Evolutionary conservation across 768 basidiomycete species (phyloP), one percentile per base, ranked within the genome.

Genomic region (Boletus pseudo-olivaceus): DNA sequence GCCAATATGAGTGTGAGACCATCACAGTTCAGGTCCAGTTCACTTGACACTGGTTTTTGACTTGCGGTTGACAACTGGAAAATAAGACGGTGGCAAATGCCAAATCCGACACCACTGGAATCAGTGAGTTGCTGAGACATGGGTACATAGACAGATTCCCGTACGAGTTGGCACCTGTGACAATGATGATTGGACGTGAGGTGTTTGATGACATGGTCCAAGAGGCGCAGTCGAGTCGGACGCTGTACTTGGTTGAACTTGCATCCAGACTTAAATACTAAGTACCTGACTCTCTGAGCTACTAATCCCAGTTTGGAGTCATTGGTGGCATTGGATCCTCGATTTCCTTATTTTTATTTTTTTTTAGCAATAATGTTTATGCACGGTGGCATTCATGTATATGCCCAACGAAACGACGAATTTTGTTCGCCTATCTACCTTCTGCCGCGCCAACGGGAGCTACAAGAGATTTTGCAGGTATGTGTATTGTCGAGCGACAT

Each of bases 1-100:
- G 90, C 92, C 78, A 94, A 77, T 57, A 94, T 82, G 26, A 94
- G 73, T 0, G 87, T 91, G 44, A 91, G 62, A 7, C 84, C 84
- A 17, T 78, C 74, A 60, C 76, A 82, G 8, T 70, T 68, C 12
- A 61, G 51, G 38, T 56, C 66, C 56, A 53, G 53, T 53, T 51
- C 48, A 26, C 55, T 54, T 43, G 60, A 55, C 33, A 47, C 46
- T 14, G 46, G 19, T 12, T 77, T 70, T 6, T 82, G 80, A 53
- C 64, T 65, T 14, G 67, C 63, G 39, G 75, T 73, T n/a, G 81
- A 81, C 17, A 93, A 73, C 61, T 91, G 85, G 59, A 76, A 70
- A 42, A 94, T 76, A 7, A 94, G 78, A 44, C 92, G 85, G 56
- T 86, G 82, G 72, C 90, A 92, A 41, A 89, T 86, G 12, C 88